Conservation (phyloP, 2,329 filamentous ascomycete genomes). For the Aspergillus bombycis region DNA sequence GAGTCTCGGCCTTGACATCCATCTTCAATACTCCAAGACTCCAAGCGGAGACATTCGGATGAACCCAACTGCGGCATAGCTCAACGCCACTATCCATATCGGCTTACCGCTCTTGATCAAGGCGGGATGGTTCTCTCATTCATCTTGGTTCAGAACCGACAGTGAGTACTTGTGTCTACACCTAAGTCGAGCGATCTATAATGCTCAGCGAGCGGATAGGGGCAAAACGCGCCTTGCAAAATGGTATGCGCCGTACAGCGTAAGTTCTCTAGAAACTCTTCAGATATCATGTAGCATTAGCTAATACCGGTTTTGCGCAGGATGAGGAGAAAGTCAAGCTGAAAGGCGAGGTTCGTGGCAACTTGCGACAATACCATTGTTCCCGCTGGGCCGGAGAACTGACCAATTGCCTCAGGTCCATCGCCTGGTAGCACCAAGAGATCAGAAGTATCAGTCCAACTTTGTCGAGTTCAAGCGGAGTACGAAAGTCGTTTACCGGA, state of each 20-base stretch:
- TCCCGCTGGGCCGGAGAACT: constrained; percentile 2
- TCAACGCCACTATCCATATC: constrained; percentile 11
- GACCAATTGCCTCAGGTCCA: constrained; percentile 66
- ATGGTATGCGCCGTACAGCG: constrained; percentile 97
- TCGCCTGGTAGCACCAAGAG: constrained; percentile 93
- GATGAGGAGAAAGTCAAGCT: constrained; percentile 99
- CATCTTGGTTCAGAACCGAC: constrained; percentile 86
- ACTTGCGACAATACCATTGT: constrained; percentile 1
- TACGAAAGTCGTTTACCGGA: constrained; percentile 95
- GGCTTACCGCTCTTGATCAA: constrained; percentile 20
- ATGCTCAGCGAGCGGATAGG: constrained; percentile 54
- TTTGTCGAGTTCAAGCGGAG: constrained; percentile 79
- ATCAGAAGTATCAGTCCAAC: constrained; percentile 99
- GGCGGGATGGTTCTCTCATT: constrained; percentile 71
- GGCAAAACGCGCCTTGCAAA: constrained; percentile 98
- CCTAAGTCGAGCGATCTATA: not conserved
- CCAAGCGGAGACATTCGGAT: constrained; percentile 28
- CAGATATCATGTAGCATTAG: not conserved
- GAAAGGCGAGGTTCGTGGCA: constrained; percentile 79
- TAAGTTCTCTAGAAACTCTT: constrained; percentile 40
- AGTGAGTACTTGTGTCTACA: constrained; percentile 55
- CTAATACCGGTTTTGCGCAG: constrained; percentile 35
- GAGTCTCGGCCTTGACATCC: constrained; percentile 27
- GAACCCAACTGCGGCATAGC: constrained; percentile 2
- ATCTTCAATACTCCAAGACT: constrained; percentile 24